Evolutionary conservation across 2,329 filamentous ascomycete species (phyloP).

Genomic region (Alternaria longipes): DNA sequence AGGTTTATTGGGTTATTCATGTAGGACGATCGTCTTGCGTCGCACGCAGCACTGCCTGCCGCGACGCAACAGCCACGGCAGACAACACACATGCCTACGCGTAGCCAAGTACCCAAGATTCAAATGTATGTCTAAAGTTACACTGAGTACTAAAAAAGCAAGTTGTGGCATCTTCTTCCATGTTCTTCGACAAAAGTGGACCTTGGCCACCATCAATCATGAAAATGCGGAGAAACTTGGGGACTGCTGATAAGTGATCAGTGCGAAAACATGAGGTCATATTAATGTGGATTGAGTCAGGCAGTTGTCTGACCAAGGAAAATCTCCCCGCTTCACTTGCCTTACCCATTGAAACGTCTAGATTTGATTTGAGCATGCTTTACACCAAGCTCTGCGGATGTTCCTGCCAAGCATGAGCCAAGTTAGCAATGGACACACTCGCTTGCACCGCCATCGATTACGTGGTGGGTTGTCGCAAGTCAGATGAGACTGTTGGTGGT

Average conservation of each 20-base stretch:
- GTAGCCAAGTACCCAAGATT: slow-evolving; percentile 3
- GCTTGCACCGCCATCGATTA: slow-evolving; percentile 1
- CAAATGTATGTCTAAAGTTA: background rate
- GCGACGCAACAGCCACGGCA: slow-evolving; percentile 3
- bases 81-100: slow-evolving; percentile 6
- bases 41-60: slow-evolving; percentile 2
- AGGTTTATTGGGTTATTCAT: background rate
- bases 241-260: background rate
- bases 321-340: background rate
- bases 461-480: slow-evolving; percentile 3
- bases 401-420: slow-evolving; percentile 1
- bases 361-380: background rate
- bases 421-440: background rate
- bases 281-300: background rate
- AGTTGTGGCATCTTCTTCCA: background rate
- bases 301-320: background rate
- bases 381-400: slow-evolving; percentile 6
- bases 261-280: background rate
- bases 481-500: background rate
- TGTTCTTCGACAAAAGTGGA: background rate
- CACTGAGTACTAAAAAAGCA: background rate
- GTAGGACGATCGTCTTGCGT: slow-evolving; percentile 3
- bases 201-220: background rate
- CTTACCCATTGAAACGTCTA: background rate
- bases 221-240: slow-evolving; percentile 1